phyloP scores from a whole-genome alignment of 1,284 basidiomycete genomes.

The Laetiporus sulphureus region DNA sequence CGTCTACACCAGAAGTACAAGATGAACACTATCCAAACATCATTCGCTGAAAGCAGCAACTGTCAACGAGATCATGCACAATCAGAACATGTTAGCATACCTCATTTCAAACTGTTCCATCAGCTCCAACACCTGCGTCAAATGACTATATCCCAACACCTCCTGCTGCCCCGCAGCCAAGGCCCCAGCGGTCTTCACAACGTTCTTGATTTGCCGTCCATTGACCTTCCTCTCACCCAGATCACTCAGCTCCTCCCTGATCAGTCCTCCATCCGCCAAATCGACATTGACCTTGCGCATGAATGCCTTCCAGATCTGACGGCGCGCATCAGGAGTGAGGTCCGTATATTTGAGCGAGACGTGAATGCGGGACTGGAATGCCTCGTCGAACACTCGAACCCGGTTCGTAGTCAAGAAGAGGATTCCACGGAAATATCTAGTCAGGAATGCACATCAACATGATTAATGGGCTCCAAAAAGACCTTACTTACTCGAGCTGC shows the following conservation, averaged over 20 bases:
- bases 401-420: slow-evolving; percentile 66
- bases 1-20: too few species aligned
- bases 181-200: slow-evolving; percentile 52
- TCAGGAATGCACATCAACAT: too few species aligned
- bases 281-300: slow-evolving; percentile 39
- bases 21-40: too few species aligned
- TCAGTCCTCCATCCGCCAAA: slow-evolving; percentile 26
- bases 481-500: slow-evolving; percentile 25
- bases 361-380: slow-evolving; percentile 62
- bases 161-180: slow-evolving; percentile 44
- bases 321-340: slow-evolving; percentile 42
- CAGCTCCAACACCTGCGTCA: slow-evolving; percentile 51
- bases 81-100: too few species aligned
- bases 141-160: slow-evolving; percentile 38
- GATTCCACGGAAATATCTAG: slow-evolving; percentile 61
- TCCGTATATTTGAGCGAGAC: slow-evolving; percentile 56
- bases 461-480: too few species aligned
- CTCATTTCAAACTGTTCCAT: slow-evolving; percentile 54
- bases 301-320: slow-evolving; percentile 57
- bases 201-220: slow-evolving; percentile 62
- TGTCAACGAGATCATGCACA: too few species aligned
- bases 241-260: slow-evolving; percentile 35
- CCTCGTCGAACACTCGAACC: slow-evolving; percentile 59
- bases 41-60: too few species aligned
- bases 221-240: slow-evolving; percentile 48